These are phyloP conservation scores for Tetrapyrgos nigripes DNA, from an alignment of 1,284 basidiomycete genomes.

Conservation along the genomic window DNA sequence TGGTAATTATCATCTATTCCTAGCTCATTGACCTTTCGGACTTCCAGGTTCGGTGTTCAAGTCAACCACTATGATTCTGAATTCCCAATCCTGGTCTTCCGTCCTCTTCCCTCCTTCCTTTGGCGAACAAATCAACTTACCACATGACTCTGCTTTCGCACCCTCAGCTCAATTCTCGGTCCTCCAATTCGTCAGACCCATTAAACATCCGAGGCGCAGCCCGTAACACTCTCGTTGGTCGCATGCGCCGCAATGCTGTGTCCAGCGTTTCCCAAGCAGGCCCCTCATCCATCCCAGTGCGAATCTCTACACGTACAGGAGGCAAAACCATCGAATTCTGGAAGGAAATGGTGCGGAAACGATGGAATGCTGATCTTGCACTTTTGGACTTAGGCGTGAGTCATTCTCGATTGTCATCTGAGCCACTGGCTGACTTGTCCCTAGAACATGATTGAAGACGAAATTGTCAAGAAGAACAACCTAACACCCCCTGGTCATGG, in stretches of 20 bases:
- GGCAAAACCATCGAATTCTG: slow-evolving; percentile 64
- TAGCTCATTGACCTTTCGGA: slow-evolving; percentile 38
- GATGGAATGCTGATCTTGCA: slow-evolving; percentile 70
- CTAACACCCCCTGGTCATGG: slow-evolving; percentile 73
- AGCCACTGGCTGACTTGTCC: slow-evolving; percentile 5
- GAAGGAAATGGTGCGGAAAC: slow-evolving; percentile 71
- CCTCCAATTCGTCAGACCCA: slow-evolving; percentile 47
- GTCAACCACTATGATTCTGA: slow-evolving; percentile 28
- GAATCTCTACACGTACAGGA: slow-evolving; percentile 23
- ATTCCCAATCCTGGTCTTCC: slow-evolving; percentile 36
- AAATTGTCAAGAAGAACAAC: slow-evolving; percentile 69
- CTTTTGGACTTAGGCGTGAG: slow-evolving; percentile 85
- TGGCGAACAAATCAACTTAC: slow-evolving; percentile 34
- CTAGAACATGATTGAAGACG: slow-evolving; percentile 71
- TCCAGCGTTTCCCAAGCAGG: slow-evolving; percentile 26
- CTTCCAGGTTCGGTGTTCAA: slow-evolving; percentile 36
- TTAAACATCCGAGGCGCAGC: slow-evolving; percentile 63
- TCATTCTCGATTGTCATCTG: slow-evolving; percentile 18
- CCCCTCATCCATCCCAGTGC: slow-evolving; percentile 27
- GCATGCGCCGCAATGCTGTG: slow-evolving; percentile 63
- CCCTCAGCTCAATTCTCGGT: slow-evolving; percentile 27
- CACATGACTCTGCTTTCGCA: slow-evolving; percentile 18
- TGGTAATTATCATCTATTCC: slow-evolving; percentile 65
- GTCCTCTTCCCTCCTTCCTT: slow-evolving; percentile 33
- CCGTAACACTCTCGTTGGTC: slow-evolving; percentile 50